A percentile compares a stretch with the other conserved stretches of the same genome.
Conservation (phyloP, 2,329 filamentous ascomycete genomes). For the Penicillium sp. region DNA sequence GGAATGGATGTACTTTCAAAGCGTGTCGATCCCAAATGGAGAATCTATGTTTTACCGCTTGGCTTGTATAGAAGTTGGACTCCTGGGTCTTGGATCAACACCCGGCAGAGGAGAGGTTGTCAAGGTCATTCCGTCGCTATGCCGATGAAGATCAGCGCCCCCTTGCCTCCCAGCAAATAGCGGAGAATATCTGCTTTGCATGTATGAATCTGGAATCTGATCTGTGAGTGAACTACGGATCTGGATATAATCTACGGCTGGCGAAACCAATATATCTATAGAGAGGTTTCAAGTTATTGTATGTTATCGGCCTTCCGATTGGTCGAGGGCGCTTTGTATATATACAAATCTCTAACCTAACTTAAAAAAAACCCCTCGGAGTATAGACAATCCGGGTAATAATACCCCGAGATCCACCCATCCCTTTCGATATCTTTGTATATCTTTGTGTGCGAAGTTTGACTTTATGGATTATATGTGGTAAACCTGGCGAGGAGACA, state of each 20-base stretch:
- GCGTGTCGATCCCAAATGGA: not conserved
- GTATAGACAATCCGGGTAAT: too few relatives aligned
- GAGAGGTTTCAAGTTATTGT: too few relatives aligned
- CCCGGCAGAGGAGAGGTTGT: not conserved
- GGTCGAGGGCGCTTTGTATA: too few relatives aligned
- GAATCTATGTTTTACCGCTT: not conserved
- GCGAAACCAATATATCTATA: too few relatives aligned
- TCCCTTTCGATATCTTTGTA: too few relatives aligned
- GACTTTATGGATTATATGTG: too few relatives aligned
- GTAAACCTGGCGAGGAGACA: too few relatives aligned
- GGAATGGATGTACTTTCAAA: not conserved
- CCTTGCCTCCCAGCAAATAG: constrained; percentile 13
- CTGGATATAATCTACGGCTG: not conserved
- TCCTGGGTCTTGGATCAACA: not conserved
- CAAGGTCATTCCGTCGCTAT: constrained; percentile 7
- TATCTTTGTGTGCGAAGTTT: not conserved
- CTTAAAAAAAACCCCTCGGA: too few relatives aligned
- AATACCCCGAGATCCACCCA: too few relatives aligned
- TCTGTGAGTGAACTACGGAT: not conserved
- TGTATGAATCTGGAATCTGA: not conserved
- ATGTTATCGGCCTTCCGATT: too few relatives aligned
- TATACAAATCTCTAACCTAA: too few relatives aligned
- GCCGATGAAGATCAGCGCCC: constrained; percentile 11
- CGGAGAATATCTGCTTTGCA: not conserved
- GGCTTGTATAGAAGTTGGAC: not conserved